phyloP scores from a whole-genome alignment of 176 grass and related monocot genomes.

The Raddia distichophylla region DNA sequence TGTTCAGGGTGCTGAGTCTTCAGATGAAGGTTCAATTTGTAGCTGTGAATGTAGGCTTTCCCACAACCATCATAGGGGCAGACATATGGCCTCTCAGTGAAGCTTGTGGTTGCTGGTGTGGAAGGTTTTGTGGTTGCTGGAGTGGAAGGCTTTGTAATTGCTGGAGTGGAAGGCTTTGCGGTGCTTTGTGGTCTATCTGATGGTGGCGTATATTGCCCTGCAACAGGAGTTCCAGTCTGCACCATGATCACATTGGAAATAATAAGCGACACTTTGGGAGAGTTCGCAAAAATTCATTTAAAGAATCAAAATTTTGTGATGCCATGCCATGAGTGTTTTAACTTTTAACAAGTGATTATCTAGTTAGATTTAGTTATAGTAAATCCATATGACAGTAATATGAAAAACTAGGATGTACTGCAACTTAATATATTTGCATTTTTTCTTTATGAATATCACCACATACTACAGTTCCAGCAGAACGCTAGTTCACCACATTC shows the following conservation, averaged over 20 bases:
- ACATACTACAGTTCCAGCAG: neutral
- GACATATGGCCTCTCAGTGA: conserved; percentile 53
- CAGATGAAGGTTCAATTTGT: conserved; percentile 91
- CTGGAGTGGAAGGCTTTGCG: conserved; percentile 44
- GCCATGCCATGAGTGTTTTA: conserved; percentile 21
- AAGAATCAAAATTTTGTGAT: neutral
- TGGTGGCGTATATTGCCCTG: conserved; percentile 40
- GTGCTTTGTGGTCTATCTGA: conserved; percentile 47
- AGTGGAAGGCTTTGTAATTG: conserved; percentile 34
- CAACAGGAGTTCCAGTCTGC: conserved; percentile 48
- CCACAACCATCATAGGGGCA: conserved; percentile 86
- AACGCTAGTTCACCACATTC: neutral
- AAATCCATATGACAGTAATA: conserved; percentile 25
- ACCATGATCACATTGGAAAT: conserved; percentile 17
- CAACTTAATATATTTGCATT: neutral
- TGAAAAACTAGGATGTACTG: conserved; percentile 8
- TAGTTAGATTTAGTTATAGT: conserved; percentile 15
- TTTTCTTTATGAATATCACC: neutral
- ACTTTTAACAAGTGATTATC: conserved; percentile 31
- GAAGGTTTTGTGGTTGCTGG: conserved; percentile 47
- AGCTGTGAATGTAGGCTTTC: conserved; percentile 84
- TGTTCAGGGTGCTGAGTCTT: conserved; percentile 78
- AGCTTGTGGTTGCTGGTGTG: conserved; percentile 40
- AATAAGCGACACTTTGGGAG: conserved; percentile 18
- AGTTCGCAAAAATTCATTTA: neutral